Conservation (phyloP, 495 filamentous ascomycete species). For the Arthonia radiata region DNA sequence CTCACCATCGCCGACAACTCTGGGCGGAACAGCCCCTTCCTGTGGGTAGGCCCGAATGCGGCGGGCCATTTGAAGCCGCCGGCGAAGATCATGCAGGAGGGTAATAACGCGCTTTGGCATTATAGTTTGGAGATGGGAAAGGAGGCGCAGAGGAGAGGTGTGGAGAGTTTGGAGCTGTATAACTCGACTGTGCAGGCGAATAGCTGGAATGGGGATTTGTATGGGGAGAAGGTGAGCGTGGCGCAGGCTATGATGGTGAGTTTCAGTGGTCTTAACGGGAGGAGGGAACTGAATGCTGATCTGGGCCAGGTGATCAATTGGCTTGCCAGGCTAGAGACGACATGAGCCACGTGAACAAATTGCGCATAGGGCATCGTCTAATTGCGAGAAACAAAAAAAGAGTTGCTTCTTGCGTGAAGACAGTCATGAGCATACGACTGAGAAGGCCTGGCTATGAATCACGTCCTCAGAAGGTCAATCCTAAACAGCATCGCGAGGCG, state of each 20-base stretch:
- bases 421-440: no score
- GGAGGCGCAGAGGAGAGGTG: slow-evolving; percentile 14
- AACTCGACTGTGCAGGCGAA: slow-evolving; percentile 22
- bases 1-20: slow-evolving; percentile 14
- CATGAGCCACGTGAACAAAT: no score
- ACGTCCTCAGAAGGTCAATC: no score
- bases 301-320: slow-evolving; percentile 21
- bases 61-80: slow-evolving; percentile 15
- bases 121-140: slow-evolving; percentile 17
- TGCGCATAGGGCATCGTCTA: no score
- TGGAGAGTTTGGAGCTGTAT: slow-evolving; percentile 23
- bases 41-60: slow-evolving; percentile 25
- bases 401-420: no score
- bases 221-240: slow-evolving; percentile 20
- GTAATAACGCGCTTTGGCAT: slow-evolving; percentile 18
- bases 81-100: slow-evolving; percentile 12
- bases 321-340: slow-evolving; percentile 15
- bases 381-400: no score
- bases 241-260: slow-evolving; percentile 28
- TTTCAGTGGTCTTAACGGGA: not conserved
- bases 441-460: no score
- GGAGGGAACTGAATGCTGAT: not conserved
- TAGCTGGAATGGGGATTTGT: slow-evolving; percentile 18
- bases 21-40: slow-evolving; percentile 18
- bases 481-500: no score